phyloP scores from a whole-genome alignment of 202 grass and related monocot genomes.

The Hordeum pubiflorum region DNA sequence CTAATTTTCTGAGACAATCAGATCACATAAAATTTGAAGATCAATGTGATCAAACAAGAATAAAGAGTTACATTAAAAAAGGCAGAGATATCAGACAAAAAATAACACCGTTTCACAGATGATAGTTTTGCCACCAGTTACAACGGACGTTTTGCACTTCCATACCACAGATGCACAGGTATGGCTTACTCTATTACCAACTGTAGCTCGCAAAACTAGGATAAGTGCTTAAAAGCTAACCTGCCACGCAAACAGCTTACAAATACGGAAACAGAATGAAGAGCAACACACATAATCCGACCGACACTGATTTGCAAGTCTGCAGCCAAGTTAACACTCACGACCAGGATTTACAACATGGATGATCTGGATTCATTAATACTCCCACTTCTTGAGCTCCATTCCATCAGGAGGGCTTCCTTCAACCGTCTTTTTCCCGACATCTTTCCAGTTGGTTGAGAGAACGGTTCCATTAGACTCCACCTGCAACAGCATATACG shows the following conservation, averaged over 20 bases:
- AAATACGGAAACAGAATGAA: constrained; percentile 7
- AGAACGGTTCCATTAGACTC: constrained; percentile 94
- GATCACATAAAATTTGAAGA: not conserved
- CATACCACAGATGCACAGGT: not conserved
- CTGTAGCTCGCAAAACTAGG: constrained; percentile 17
- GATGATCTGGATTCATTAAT: constrained; percentile 21
- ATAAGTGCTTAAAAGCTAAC: constrained; percentile 21
- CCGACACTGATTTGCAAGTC: constrained; percentile 5
- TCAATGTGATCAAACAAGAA: not conserved
- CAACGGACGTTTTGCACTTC: not conserved
- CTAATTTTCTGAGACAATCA: not conserved
- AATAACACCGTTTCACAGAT: not conserved
- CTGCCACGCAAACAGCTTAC: constrained; percentile 25
- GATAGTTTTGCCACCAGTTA: constrained; percentile 3
- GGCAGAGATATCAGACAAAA: not conserved
- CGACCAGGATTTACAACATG: constrained; percentile 38
- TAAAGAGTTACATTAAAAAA: not conserved
- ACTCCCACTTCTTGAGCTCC: constrained; percentile 92
- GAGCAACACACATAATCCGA: not conserved
- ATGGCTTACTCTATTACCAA: not conserved
- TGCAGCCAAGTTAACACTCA: constrained; percentile 8
- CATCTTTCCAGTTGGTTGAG: constrained; percentile 97
- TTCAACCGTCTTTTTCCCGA: constrained; percentile 68
- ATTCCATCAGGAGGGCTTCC: constrained; percentile 93
- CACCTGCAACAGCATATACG: constrained; percentile 42